Percentiles rank a stretch among this genome's conserved stretches.
These are phyloP conservation scores for Alternaria tenuissima DNA, from an alignment of 2,329 filamentous ascomycete genomes.

Conservation along the genomic window DNA sequence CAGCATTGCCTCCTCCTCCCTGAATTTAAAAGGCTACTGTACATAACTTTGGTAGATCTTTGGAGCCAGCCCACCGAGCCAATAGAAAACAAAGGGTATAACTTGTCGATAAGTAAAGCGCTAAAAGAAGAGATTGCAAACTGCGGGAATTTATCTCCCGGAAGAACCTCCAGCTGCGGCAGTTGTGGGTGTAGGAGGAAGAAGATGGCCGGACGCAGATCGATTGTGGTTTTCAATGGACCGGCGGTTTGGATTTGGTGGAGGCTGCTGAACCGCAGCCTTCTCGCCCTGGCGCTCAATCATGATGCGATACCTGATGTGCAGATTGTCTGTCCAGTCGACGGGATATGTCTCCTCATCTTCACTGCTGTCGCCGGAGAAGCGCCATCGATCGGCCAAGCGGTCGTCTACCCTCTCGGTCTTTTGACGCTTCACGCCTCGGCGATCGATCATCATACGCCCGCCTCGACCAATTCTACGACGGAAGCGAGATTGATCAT, in stretches of 20 bases:
- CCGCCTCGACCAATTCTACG: slow-evolving; percentile 85
- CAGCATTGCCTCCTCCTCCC: background rate
- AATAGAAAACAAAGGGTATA: slow-evolving; percentile 46
- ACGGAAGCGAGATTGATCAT: slow-evolving; percentile 72
- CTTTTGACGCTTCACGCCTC: slow-evolving; percentile 66
- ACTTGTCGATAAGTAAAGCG: slow-evolving; percentile 29
- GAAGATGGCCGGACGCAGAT: slow-evolving; percentile 46
- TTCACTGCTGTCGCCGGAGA: slow-evolving; percentile 84
- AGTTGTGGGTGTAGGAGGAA: slow-evolving; percentile 43
- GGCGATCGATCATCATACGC: slow-evolving; percentile 86
- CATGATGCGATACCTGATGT: slow-evolving; percentile 66
- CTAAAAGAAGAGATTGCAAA: slow-evolving; percentile 11
- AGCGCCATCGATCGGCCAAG: slow-evolving; percentile 70
- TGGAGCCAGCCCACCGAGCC: slow-evolving; percentile 23
- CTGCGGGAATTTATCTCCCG: slow-evolving; percentile 14
- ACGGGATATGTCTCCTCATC: slow-evolving; percentile 77
- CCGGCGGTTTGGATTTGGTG: slow-evolving; percentile 33
- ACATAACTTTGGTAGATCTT: slow-evolving; percentile 36
- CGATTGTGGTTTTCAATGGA: slow-evolving; percentile 49
- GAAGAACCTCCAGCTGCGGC: slow-evolving; percentile 18
- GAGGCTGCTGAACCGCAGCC: slow-evolving; percentile 39
- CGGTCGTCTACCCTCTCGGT: slow-evolving; percentile 43
- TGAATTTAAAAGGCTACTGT: slow-evolving; percentile 24
- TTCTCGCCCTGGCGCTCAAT: slow-evolving; percentile 54
- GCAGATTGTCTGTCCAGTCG: slow-evolving; percentile 70